Evolutionary conservation across 2,329 filamentous ascomycete species (phyloP).

Genomic region (Chlorencoelia australis): DNA sequence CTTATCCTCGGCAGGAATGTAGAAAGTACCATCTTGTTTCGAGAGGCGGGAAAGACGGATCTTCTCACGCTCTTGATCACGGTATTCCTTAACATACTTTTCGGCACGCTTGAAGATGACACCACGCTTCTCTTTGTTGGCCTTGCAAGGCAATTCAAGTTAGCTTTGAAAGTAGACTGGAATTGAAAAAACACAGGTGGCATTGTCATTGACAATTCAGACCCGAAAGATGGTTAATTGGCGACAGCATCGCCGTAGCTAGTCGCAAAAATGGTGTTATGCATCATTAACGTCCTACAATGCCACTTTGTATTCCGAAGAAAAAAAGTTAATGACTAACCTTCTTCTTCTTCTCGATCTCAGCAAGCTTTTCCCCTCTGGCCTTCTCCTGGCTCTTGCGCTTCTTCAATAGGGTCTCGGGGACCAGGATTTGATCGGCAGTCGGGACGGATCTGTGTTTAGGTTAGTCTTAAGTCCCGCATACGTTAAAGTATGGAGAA

Average conservation of each 20-base stretch:
- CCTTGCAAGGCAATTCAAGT: slow-evolving; percentile 44
- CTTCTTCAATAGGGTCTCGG: slow-evolving; percentile 99
- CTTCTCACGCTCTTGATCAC: slow-evolving; percentile 96
- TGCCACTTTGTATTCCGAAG: slow-evolving; percentile 27
- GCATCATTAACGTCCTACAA: slow-evolving; percentile 59
- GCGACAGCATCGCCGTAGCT: slow-evolving; percentile 97
- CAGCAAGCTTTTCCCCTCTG: slow-evolving; percentile 75
- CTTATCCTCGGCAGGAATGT: slow-evolving; percentile 90
- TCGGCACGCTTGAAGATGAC: slow-evolving; percentile 99
- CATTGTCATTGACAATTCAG: slow-evolving; percentile 48
- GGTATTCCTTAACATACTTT: slow-evolving; percentile 99
- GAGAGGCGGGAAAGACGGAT: slow-evolving; percentile 81
- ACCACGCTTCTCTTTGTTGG: slow-evolving; percentile 96
- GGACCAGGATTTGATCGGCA: slow-evolving; percentile 90
- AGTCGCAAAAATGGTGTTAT: slow-evolving; percentile 79
- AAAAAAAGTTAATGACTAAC: slow-evolving; percentile 40
- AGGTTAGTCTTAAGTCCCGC: slow-evolving; percentile 70
- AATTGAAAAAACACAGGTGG: slow-evolving; percentile 12
- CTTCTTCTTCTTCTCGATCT: slow-evolving; percentile 79
- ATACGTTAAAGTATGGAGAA: slow-evolving; percentile 52
- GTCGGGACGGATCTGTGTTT: slow-evolving; percentile 77
- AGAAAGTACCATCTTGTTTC: slow-evolving; percentile 88
- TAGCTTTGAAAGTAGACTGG: slow-evolving; percentile 24
- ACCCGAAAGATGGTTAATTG: slow-evolving; percentile 99
- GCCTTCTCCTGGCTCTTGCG: slow-evolving; percentile 99